phyloP scores from a whole-genome alignment of 495 filamentous ascomycete genomes.

The Schizothecium vesticola region DNA sequence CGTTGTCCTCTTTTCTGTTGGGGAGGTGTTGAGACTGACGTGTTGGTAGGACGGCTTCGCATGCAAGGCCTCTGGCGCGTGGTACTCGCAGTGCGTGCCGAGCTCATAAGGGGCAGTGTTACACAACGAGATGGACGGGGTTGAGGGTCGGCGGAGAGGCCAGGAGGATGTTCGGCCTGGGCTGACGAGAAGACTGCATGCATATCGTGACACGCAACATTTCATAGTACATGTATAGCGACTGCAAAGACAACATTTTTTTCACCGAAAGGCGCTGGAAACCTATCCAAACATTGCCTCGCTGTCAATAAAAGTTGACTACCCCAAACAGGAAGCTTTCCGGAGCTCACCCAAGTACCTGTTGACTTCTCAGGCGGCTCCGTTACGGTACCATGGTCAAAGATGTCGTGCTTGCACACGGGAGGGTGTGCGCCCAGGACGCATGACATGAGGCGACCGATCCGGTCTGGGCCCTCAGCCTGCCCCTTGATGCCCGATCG shows the following conservation, averaged over 20 bases:
- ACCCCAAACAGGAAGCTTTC: not conserved
- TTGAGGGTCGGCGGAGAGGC: not conserved
- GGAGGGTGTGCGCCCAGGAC: not conserved
- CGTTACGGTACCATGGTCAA: not conserved
- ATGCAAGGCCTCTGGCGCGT: slow-evolving; percentile 29
- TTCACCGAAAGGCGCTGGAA: not conserved
- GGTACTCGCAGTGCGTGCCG: slow-evolving; percentile 38
- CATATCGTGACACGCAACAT: not conserved
- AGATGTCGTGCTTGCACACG: not conserved
- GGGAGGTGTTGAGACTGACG: not conserved
- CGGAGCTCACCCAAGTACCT: not conserved
- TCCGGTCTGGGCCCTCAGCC: not conserved
- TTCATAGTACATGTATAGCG: not conserved
- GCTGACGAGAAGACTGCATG: not conserved
- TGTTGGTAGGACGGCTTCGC: slow-evolving; percentile 17
- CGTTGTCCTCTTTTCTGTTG: slow-evolving; percentile 9
- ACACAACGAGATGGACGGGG: not conserved
- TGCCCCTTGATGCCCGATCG: slow-evolving; percentile 6
- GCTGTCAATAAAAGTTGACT: not conserved
- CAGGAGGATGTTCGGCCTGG: not conserved
- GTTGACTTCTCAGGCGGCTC: not conserved
- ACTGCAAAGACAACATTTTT: not conserved
- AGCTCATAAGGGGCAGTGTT: slow-evolving; percentile 5
- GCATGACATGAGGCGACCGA: not conserved
- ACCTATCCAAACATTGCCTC: not conserved